These are phyloP conservation scores for Alisma plantagoaquatica DNA, from an alignment of 106 monocot species.

Conservation along the genomic window DNA sequence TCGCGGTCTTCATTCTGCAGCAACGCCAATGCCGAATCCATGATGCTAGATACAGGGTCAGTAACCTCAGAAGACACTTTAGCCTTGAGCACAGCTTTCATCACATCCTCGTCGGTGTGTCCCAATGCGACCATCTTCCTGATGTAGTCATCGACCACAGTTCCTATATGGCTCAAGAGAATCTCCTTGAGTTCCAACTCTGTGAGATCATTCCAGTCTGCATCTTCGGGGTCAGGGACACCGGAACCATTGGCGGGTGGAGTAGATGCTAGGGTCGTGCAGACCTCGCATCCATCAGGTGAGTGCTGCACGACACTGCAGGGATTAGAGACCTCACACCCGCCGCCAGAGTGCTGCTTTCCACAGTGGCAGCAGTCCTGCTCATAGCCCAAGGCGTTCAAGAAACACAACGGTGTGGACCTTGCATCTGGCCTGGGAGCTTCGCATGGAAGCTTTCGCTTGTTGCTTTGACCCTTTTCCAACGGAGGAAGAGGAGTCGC, in stretches of 20 bases:
- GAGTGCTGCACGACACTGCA: constrained; percentile 27
- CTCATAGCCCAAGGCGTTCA: no score
- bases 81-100: constrained; percentile 41
- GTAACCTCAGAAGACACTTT: constrained; percentile 40
- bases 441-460: constrained; percentile 75
- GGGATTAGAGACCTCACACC: no score
- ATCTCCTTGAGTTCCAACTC: constrained; percentile 69
- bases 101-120: constrained; percentile 50
- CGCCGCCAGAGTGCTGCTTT: no score
- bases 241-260: constrained; percentile 16
- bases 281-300: constrained; percentile 33
- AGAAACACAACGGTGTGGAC: constrained; percentile 22
- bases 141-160: constrained; percentile 47
- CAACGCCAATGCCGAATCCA: constrained; percentile 49
- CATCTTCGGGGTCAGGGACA: constrained; percentile 38
- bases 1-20: constrained; percentile 39
- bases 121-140: constrained; percentile 40
- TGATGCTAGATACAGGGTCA: constrained; percentile 47
- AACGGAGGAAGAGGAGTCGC: constrained; percentile 38
- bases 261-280: constrained; percentile 14
- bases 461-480: constrained; percentile 68
- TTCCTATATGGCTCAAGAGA: constrained; percentile 45
- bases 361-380: no score
- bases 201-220: constrained; percentile 48
- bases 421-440: constrained; percentile 23